Evolutionary conservation across 108 stramenopile genomes (phyloP), one percentile per base, ranked within the genome.

Genomic region (Aureococcus anophagefferens): DNA sequence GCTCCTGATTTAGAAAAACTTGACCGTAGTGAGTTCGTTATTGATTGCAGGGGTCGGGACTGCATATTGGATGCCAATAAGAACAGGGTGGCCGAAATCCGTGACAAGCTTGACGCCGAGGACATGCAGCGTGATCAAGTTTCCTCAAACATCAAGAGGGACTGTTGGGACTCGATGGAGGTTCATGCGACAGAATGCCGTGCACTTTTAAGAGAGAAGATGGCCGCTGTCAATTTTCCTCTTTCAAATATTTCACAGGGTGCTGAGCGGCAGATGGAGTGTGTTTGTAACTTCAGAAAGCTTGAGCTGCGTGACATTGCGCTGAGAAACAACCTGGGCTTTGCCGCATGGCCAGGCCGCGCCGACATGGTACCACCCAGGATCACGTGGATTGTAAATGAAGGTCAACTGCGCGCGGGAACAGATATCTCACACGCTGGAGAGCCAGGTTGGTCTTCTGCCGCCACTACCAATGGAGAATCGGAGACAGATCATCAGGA

Each of bases 91-190:
- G 34, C 17, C 25, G 69, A 62, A 29, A 25, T 40, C 5, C 33
- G 64, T 1, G 34, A 69, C 34, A 68, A 45, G 18, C 40, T 65
- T 7, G 46, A 40, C 21, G 62, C 32, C 5, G 69, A 75, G 18
- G 44, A 75, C 64, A 32, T 18, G 40, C 30, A n/a, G 30, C 36
- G 45, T 32, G 68, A 69, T 25, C 35, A 46, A 30, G 11, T 62
- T 0, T 66, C 74, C 7, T 30, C 35, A 16, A 9, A 45, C 4
- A 72, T 81, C 30, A 65, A 46, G 31, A 29, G 46, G 18, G 72
- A 78, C 62, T 74, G 68, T 66, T 81, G 77, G 77, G 77, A 75
- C 63, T 28, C 34, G 29, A 78, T 81, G 74, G 64, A 78, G 51
- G 33, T 18, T 14, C 80, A 68, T 13, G 33, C 65, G 33, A 18